Evolutionary conservation across 352 stramenopile species (phyloP), one percentile per base, ranked within the genome.

Genomic region (Saprolegnia diclina): DNA sequence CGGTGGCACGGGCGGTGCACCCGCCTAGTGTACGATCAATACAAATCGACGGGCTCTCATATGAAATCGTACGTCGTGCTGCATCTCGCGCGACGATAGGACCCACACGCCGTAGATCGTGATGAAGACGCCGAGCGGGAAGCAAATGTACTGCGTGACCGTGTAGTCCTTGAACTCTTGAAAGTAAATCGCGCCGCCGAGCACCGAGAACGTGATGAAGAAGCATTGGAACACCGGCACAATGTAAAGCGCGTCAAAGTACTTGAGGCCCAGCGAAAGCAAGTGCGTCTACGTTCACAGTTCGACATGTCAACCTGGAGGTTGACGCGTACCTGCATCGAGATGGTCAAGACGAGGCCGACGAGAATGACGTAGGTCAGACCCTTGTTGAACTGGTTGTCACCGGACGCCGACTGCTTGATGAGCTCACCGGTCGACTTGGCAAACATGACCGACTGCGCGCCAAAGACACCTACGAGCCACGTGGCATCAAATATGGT

Each of bases 121-220:
- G 53, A 89, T 78, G n/a, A 70, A 55, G 0, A 87, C 82, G 6
- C 86, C 86, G 9, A 88, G 59, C 45, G 18, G 21, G 53, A 13
- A 52, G 37, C 65, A 71, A 67, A 73, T 69, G 37, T 44, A 84
- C 78, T 54, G 79, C 66, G 13, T 65, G 26, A 40, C 46, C 88
- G 72, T 0, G 67, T 64, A 13, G 69, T 53, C 77, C 90, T 89
- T 69, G 56, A 94, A 92, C 71, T 94, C 85, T 68, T 94, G 85
- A 55, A 97, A 97, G 71, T 96, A 97, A 5, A 97, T 77, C 13
- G 87, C 89, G 18, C 89, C 89, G 13, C 85, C 87, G 50, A 96
- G 86, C 50, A 97, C 89, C n/a, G 82, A 91, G 24, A 93, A 85
- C 5, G 90, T 93, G 56, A 93, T 97, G 76, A 94, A 96, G 73